phyloP scores from a whole-genome alignment of 179 eudicot species.

The Silene coronaria region DNA sequence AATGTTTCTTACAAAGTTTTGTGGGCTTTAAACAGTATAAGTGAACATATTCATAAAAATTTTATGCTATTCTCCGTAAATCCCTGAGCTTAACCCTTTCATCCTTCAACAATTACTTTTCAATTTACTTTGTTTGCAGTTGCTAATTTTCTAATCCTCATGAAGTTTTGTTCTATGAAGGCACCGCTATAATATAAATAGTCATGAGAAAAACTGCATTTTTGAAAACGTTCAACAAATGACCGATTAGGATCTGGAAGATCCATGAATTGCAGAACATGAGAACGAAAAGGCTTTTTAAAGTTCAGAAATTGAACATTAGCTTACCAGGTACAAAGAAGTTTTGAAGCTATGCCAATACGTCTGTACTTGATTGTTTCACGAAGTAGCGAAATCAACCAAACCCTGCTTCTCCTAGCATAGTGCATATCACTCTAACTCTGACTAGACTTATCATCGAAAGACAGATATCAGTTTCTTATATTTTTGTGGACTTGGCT shows the following conservation, averaged over 20 bases:
- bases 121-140: neutral
- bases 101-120: neutral
- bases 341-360: neutral
- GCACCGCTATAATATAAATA: neutral
- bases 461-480: slow-evolving; percentile 60
- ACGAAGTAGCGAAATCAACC: neutral
- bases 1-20: no score
- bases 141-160: neutral
- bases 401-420: neutral
- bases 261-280: neutral
- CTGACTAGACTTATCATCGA: slow-evolving; percentile 27
- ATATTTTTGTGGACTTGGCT: slow-evolving; percentile 58
- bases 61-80: no score
- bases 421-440: neutral
- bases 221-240: neutral
- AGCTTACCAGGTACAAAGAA: neutral
- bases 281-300: neutral
- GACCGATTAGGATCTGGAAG: neutral
- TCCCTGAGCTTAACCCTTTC: neutral
- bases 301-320: neutral
- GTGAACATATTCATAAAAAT: neutral
- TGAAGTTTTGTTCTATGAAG: neutral
- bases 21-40: no score
- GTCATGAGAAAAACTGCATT: neutral
- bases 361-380: neutral